These are phyloP conservation scores for Syzygium oleosum DNA, from an alignment of 345 rosid genomes.

Conservation along the genomic window DNA sequence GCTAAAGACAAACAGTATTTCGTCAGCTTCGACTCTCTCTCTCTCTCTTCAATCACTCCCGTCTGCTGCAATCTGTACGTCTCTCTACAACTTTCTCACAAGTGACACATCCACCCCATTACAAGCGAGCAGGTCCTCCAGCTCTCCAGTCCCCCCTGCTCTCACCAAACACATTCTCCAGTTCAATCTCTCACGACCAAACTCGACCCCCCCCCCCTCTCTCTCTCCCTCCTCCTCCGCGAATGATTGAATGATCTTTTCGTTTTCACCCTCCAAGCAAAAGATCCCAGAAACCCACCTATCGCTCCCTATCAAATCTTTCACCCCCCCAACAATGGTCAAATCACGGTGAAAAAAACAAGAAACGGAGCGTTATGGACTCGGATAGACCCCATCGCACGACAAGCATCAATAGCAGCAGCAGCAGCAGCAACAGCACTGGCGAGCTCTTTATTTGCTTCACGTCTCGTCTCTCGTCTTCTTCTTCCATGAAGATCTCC, in stretches of 20 bases:
- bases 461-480: conserved; percentile 73
- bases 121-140: background rate
- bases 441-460: conserved; percentile 82
- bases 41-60: background rate
- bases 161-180: background rate
- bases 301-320: background rate
- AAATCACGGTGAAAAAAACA: conserved; percentile 15
- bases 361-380: conserved; percentile 29
- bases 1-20: conserved; percentile 24
- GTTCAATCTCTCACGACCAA: background rate
- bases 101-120: background rate
- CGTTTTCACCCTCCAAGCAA: background rate
- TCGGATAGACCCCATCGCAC: conserved; percentile 57
- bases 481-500: conserved; percentile 88
- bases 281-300: background rate
- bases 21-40: conserved; percentile 5
- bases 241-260: background rate
- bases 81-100: background rate
- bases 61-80: background rate
- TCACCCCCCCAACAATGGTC: conserved; percentile 6
- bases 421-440: conserved; percentile 4
- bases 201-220: background rate
- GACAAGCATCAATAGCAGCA: conserved; percentile 32
- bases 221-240: background rate
- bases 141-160: background rate